Conservation (phyloP, 805 yeast genomes). For the Zygoascus bituminiphila region DNA sequence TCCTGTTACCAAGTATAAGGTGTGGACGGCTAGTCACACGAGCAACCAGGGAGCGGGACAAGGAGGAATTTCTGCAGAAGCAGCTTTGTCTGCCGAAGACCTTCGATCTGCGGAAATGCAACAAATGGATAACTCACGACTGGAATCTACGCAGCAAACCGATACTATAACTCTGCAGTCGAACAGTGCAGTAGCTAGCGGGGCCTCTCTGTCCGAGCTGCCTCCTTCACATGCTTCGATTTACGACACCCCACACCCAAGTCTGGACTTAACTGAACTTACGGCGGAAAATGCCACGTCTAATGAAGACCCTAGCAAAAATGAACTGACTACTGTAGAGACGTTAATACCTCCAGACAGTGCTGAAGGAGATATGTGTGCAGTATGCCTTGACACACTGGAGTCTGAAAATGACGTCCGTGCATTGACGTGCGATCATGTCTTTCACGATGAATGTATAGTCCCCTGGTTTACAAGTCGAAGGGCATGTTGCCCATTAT, state of each 20-base stretch:
- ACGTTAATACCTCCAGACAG: constrained; percentile 9
- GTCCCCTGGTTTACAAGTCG: constrained; percentile 75
- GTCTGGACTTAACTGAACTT: background rate
- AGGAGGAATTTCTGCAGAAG: constrained; percentile 17
- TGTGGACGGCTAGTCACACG: constrained; percentile 19
- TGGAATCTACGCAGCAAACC: background rate
- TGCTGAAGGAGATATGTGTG: constrained; percentile 48
- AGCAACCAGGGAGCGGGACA: constrained; percentile 17
- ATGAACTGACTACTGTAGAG: background rate
- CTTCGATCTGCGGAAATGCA: background rate
- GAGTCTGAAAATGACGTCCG: constrained; percentile 59
- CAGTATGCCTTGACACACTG: constrained; percentile 64
- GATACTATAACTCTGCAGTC: background rate
- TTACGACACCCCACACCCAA: background rate
- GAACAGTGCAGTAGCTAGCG: background rate
- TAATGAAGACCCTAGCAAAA: constrained; percentile 6
- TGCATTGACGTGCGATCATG: constrained; percentile 74
- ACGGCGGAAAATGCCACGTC: constrained; percentile 2
- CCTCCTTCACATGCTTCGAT: background rate
- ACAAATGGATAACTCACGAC: background rate
- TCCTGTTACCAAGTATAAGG: constrained; percentile 25
- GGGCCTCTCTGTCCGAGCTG: background rate
- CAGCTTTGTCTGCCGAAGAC: constrained; percentile 5
- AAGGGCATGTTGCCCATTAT: constrained; percentile 76
- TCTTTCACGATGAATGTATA: constrained; percentile 69